Conservation (phyloP, 805 yeast genomes). For the Phaffomyces antillensis region DNA sequence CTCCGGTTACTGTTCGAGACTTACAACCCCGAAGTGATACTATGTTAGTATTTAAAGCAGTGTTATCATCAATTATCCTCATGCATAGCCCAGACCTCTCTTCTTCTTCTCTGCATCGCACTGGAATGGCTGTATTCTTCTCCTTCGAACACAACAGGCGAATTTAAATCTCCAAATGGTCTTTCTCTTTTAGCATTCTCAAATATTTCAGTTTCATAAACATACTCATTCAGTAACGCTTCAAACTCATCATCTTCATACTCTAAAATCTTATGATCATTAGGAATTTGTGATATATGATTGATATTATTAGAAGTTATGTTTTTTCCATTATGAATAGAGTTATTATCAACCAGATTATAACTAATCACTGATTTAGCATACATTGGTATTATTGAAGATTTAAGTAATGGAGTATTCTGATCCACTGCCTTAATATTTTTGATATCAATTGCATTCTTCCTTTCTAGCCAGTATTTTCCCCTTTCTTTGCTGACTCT, state of each 20-base stretch:
- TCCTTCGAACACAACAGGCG: conserved; percentile 31
- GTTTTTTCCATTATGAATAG: not conserved
- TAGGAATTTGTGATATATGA: not conserved
- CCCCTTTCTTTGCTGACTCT: conserved; percentile 66
- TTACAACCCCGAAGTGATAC: too few species aligned
- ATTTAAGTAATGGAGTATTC: conserved; percentile 14
- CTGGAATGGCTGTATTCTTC: conserved; percentile 22
- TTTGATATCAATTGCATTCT: not conserved
- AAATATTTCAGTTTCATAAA: conserved; percentile 30
- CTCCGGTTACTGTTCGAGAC: too few species aligned
- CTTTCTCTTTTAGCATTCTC: conserved; percentile 26
- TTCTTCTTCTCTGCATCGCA: conserved; percentile 21
- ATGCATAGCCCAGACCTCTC: conserved; percentile 19
- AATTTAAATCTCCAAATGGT: conserved; percentile 34
- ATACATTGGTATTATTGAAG: conserved; percentile 21
- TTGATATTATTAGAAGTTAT: not conserved
- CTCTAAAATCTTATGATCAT: not conserved
- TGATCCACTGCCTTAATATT: not conserved
- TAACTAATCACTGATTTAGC: conserved; percentile 15
- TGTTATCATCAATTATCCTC: not conserved
- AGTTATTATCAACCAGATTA: not conserved
- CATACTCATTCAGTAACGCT: conserved; percentile 20
- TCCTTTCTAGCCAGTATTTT: conserved; percentile 59
- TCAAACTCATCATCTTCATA: conserved; percentile 6
- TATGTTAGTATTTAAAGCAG: not conserved